Conservation (phyloP, 352 stramenopile species). For the Phytophthora palmivora region DNA sequence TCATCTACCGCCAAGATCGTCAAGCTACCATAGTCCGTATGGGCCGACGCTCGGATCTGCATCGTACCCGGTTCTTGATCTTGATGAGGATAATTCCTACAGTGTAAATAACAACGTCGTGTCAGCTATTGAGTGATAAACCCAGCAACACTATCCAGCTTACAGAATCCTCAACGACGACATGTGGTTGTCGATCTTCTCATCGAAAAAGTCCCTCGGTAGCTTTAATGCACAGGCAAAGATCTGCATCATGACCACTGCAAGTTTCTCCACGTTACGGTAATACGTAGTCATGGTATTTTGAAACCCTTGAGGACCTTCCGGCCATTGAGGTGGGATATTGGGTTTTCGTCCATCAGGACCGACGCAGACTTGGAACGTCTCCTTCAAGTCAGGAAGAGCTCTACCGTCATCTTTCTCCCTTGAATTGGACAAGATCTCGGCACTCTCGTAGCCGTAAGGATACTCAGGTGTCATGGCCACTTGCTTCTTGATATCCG, state of each 20-base stretch:
- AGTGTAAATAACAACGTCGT: background rate
- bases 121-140: background rate
- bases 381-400: constrained; percentile 87
- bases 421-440: constrained; percentile 53
- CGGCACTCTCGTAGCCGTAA: constrained; percentile 84
- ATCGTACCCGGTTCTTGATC: constrained; percentile 34
- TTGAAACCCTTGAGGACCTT: constrained; percentile 52
- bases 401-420: constrained; percentile 32
- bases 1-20: constrained; percentile 89
- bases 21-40: constrained; percentile 92
- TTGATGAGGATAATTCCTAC: constrained; percentile 85
- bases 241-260: constrained; percentile 64
- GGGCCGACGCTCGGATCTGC: constrained; percentile 74
- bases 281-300: constrained; percentile 82
- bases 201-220: constrained; percentile 53
- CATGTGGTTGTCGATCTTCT: constrained; percentile 86
- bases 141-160: background rate
- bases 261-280: constrained; percentile 74
- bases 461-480: constrained; percentile 74
- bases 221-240: constrained; percentile 85
- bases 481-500: constrained; percentile 56
- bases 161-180: constrained; percentile 82
- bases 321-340: constrained; percentile 62
- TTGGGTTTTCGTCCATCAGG: constrained; percentile 45
- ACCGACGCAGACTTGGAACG: constrained; percentile 74